Percentiles rank a stretch among this genome's conserved stretches.
Conservation (phyloP, 305 asterid genomes). For the Rubia tinctorum region DNA sequence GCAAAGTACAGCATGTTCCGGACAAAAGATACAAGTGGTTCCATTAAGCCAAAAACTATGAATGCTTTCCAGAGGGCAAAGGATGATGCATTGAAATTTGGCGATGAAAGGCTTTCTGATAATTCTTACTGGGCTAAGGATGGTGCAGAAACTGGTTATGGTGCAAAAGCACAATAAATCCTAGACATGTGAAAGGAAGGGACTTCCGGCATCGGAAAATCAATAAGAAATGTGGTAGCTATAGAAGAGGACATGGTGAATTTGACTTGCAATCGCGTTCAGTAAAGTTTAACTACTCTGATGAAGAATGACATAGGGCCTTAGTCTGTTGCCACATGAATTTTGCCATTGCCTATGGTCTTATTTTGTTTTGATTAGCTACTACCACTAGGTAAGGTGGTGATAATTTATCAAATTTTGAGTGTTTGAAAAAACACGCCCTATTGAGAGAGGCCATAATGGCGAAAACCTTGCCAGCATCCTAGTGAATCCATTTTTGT, state of each 20-base stretch:
- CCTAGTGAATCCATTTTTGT: too few species aligned
- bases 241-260: conserved; percentile 85
- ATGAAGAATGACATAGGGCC: conserved; percentile 25
- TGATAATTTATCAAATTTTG: neutral
- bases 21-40: conserved; percentile 66
- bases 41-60: conserved; percentile 68
- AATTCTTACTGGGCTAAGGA: conserved; percentile 96
- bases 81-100: conserved; percentile 71
- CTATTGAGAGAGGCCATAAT: too few species aligned
- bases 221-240: conserved; percentile 97
- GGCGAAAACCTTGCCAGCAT: too few species aligned
- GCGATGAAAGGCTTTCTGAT: conserved; percentile 87
- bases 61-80: conserved; percentile 90
- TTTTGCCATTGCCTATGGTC: neutral
- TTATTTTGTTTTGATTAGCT: neutral
- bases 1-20: conserved; percentile 58
- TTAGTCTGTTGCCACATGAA: neutral
- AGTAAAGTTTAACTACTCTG: conserved; percentile 72
- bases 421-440: too few species aligned
- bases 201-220: conserved; percentile 45
- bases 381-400: conserved; percentile 5
- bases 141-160: conserved; percentile 93
- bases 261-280: conserved; percentile 80
- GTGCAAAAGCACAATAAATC: conserved; percentile 96
- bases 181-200: conserved; percentile 85